phyloP scores from a whole-genome alignment of 177 flowering plant genomes.

The Viscum album region DNA sequence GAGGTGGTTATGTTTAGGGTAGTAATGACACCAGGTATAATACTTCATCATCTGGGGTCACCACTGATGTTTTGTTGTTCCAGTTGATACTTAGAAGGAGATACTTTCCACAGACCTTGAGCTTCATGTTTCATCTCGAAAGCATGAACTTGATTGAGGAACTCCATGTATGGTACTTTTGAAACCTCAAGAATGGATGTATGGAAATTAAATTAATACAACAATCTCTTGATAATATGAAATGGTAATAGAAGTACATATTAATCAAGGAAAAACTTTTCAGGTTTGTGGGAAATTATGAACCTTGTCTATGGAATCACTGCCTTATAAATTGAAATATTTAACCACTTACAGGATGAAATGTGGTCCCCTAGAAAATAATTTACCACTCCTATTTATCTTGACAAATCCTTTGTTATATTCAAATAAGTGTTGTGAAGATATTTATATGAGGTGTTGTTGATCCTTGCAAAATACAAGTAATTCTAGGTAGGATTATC shows the following conservation, averaged over 20 bases:
- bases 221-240: constrained; percentile 40
- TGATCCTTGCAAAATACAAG: constrained; percentile 60
- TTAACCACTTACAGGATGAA: constrained; percentile 69
- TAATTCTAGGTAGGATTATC: constrained; percentile 70
- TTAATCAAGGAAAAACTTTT: not conserved
- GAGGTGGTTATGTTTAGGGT: constrained; percentile 45
- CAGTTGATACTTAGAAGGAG: constrained; percentile 33
- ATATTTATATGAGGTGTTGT: constrained; percentile 48
- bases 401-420: constrained; percentile 81
- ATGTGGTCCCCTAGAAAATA: constrained; percentile 18
- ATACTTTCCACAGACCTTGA: constrained; percentile 60
- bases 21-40: constrained; percentile 63
- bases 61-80: constrained; percentile 50
- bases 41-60: constrained; percentile 58
- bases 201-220: constrained; percentile 42
- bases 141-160: constrained; percentile 59
- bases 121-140: constrained; percentile 37
- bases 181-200: constrained; percentile 46
- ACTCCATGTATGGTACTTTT: constrained; percentile 56
- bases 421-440: constrained; percentile 38
- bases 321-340: constrained; percentile 46
- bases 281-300: no score
- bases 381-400: constrained; percentile 39
- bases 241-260: not conserved
- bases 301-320: constrained; percentile 41